These are phyloP conservation scores for Sarocladium brachiariae DNA, from an alignment of 2,329 filamentous ascomycete genomes.

Conservation along the genomic window DNA sequence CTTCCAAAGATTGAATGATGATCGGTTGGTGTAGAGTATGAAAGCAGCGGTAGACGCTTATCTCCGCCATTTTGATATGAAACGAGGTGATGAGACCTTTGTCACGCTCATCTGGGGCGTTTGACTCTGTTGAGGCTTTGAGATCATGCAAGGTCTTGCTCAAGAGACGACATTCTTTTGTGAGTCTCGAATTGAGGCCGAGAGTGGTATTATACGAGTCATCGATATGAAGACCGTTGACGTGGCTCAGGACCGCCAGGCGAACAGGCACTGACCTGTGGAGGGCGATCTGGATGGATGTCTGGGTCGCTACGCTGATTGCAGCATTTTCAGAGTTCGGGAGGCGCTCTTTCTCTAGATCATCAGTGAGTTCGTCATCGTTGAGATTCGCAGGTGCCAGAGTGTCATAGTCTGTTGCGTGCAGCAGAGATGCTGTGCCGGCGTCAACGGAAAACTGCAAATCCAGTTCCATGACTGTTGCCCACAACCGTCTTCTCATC, in stretches of 20 bases:
- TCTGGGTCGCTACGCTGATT: constrained; percentile 29
- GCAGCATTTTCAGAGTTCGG: constrained; percentile 4
- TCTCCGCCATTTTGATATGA: constrained; percentile 34
- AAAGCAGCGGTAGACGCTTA: constrained; percentile 39
- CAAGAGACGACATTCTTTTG: constrained; percentile 27
- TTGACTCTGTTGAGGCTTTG: constrained; percentile 21
- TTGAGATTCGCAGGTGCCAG: constrained; percentile 42
- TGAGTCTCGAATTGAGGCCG: constrained; percentile 37
- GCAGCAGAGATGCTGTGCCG: constrained; percentile 42
- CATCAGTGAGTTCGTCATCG: constrained; percentile 41
- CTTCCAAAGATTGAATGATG: constrained; percentile 33
- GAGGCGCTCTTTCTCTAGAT: constrained; percentile 19
- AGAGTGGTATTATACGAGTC: constrained; percentile 41
- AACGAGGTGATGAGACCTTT: constrained; percentile 25
- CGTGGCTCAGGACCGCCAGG: constrained; percentile 34
- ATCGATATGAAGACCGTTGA: constrained; percentile 38
- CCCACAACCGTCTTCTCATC: constrained; percentile 50
- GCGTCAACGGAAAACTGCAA: constrained; percentile 43
- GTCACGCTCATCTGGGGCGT: neutral
- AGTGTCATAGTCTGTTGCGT: constrained; percentile 42
- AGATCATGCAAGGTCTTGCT: constrained; percentile 28
- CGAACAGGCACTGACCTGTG: constrained; percentile 36
- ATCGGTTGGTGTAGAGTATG: constrained; percentile 48
- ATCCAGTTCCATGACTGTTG: constrained; percentile 47
- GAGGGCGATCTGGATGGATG: constrained; percentile 41